Evolutionary conservation across 2,329 filamentous ascomycete species (phyloP).

Genomic region (Monosporascus ibericus): DNA sequence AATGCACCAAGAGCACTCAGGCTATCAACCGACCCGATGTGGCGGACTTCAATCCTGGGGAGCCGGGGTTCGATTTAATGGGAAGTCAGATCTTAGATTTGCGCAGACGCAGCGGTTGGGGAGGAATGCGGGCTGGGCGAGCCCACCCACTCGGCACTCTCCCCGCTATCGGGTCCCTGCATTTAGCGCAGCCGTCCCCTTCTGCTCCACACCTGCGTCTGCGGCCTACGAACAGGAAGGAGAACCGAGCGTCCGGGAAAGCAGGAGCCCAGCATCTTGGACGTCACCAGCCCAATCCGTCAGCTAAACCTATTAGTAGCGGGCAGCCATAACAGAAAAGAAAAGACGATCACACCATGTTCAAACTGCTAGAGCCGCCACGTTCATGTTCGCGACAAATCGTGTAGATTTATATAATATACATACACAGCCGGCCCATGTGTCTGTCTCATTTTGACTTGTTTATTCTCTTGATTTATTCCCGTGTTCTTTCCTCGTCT

Average conservation of each 20-base stretch:
- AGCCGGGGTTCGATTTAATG: not conserved
- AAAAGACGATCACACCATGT: too few relatives aligned
- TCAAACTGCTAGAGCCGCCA: too few relatives aligned
- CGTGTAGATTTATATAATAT: too few relatives aligned
- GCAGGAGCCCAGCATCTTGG: not conserved
- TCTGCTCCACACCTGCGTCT: not conserved
- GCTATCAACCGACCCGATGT: too few relatives aligned
- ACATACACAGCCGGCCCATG: too few relatives aligned
- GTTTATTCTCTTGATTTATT: too few relatives aligned
- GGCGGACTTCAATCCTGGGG: too few relatives aligned
- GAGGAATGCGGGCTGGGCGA: not conserved
- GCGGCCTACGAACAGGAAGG: not conserved
- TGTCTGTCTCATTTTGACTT: too few relatives aligned
- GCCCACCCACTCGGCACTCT: not conserved
- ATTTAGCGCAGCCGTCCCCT: not conserved
- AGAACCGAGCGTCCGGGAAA: not conserved
- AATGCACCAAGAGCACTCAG: not conserved
- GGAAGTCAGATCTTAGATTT: not conserved
- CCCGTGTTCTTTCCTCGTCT: too few relatives aligned
- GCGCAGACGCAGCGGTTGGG: not conserved
- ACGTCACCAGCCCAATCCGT: too few relatives aligned
- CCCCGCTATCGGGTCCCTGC: not conserved
- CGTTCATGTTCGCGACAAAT: too few relatives aligned
- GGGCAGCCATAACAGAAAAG: too few relatives aligned
- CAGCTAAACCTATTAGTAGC: not conserved